Conservation (phyloP, 345 rosid genomes). For the Brassica carinata region DNA sequence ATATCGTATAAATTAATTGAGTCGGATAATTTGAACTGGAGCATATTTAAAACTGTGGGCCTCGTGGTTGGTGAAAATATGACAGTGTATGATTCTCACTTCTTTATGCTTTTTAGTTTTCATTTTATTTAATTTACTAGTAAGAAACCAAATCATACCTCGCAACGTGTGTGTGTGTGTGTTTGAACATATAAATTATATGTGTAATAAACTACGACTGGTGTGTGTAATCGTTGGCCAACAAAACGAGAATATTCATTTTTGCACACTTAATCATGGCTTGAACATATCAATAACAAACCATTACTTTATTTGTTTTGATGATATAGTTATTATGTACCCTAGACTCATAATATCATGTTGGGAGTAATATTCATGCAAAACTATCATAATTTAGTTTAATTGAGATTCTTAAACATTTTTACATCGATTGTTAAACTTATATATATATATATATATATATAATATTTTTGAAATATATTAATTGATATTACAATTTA, state of each 20-base stretch:
- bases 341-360: neutral
- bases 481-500: neutral
- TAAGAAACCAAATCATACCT: neutral
- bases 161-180: neutral
- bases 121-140: slow-evolving; percentile 4
- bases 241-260: too few relatives aligned
- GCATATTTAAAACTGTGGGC: slow-evolving; percentile 9
- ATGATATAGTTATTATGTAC: neutral
- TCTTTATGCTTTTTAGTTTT: neutral
- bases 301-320: too few relatives aligned
- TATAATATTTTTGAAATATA: too few relatives aligned
- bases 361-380: neutral
- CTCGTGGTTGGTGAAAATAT: slow-evolving; percentile 9
- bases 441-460: too few relatives aligned
- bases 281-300: too few relatives aligned
- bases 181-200: too few relatives aligned
- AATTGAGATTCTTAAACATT: neutral
- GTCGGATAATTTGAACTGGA: neutral
- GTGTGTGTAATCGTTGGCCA: too few relatives aligned
- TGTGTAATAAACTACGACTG: too few relatives aligned
- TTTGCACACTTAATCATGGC: too few relatives aligned
- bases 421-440: too few relatives aligned
- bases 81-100: neutral
- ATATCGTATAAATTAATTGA: neutral
- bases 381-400: neutral